Evolutionary conservation across 139 green algal species (phyloP).

Genomic region (Marvania coccoides): DNA sequence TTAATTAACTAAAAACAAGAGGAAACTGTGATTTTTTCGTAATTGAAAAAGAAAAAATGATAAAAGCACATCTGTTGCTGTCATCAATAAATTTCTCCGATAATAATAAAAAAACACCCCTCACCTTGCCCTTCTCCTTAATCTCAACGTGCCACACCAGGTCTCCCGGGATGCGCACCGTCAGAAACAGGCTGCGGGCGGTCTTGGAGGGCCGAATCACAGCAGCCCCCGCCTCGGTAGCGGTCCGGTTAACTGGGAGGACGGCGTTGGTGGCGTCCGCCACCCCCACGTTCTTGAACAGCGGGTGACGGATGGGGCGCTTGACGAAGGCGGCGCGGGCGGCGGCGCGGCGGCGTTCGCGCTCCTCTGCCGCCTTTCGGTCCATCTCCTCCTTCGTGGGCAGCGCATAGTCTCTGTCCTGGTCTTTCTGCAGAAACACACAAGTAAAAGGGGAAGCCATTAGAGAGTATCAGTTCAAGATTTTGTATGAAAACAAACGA

Average conservation of each 20-base stretch:
- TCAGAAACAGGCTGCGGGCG: slow-evolving; percentile 13
- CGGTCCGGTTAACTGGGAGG: neutral
- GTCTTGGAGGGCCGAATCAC: slow-evolving; percentile 43
- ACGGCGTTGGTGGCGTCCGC: slow-evolving; percentile 32
- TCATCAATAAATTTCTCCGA: too few species aligned
- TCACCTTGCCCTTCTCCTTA: slow-evolving; percentile 46
- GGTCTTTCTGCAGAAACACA: too few species aligned
- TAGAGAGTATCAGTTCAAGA: too few species aligned
- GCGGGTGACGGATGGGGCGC: slow-evolving; percentile 57
- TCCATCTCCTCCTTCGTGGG: slow-evolving; percentile 11
- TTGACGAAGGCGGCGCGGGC: neutral
- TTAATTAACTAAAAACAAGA: neutral
- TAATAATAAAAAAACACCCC: too few species aligned
- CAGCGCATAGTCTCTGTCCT: slow-evolving; percentile 18
- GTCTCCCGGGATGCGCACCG: slow-evolving; percentile 6
- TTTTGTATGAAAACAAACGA: too few species aligned
- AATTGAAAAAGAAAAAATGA: too few species aligned
- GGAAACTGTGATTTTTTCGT: too few species aligned
- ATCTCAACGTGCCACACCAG: slow-evolving; percentile 46
- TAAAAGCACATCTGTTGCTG: too few species aligned
- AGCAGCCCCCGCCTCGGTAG: slow-evolving; percentile 1
- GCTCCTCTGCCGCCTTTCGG: neutral
- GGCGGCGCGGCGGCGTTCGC: neutral
- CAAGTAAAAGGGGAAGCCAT: too few species aligned
- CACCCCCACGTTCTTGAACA: slow-evolving; percentile 58